Percentiles rank a stretch among this genome's conserved stretches.
Evolutionary conservation across 2,329 filamentous ascomycete genomes (phyloP).

Genomic region (Chrysoporthe cubensis): DNA sequence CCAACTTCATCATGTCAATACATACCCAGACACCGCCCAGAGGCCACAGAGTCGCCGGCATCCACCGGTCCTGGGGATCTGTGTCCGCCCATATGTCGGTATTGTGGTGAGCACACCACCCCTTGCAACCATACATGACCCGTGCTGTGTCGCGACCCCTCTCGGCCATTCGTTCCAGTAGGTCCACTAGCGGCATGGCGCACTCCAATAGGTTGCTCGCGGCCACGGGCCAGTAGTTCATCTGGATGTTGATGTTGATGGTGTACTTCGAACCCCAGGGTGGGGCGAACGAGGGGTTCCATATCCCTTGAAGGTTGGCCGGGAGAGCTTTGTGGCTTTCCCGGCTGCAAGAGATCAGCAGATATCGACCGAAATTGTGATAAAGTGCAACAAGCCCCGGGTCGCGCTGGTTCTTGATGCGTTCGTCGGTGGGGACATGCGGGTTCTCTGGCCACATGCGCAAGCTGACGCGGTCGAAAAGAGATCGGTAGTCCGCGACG

Average conservation of each 20-base stretch:
- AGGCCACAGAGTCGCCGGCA: constrained; percentile 38
- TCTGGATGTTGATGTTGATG: constrained; percentile 56
- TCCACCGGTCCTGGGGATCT: constrained; percentile 39
- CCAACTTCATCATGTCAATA: constrained; percentile 37
- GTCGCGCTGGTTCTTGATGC: constrained; percentile 30
- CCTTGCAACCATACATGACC: constrained; percentile 39
- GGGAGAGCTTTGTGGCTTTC: constrained; percentile 39
- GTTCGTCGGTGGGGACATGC: constrained; percentile 30
- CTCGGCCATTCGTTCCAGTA: constrained; percentile 43
- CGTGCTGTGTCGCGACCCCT: constrained; percentile 39
- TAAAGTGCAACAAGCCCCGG: constrained; percentile 39
- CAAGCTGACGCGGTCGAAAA: constrained; percentile 33
- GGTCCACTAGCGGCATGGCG: constrained; percentile 43
- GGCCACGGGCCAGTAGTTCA: constrained; percentile 55
- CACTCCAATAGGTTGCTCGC: constrained; percentile 37
- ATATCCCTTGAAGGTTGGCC: constrained; percentile 50
- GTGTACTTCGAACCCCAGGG: constrained; percentile 54
- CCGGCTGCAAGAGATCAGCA: constrained; percentile 42
- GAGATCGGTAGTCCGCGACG: constrained; percentile 30
- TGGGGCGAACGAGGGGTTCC: constrained; percentile 46
- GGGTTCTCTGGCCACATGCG: constrained; percentile 34
- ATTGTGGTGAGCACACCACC: constrained; percentile 43
- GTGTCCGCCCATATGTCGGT: constrained; percentile 44
- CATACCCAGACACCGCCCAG: constrained; percentile 37
- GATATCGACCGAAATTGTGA: constrained; percentile 44